Conservation (phyloP, 768 basidiomycete genomes). For the Amanita thiersii region DNA sequence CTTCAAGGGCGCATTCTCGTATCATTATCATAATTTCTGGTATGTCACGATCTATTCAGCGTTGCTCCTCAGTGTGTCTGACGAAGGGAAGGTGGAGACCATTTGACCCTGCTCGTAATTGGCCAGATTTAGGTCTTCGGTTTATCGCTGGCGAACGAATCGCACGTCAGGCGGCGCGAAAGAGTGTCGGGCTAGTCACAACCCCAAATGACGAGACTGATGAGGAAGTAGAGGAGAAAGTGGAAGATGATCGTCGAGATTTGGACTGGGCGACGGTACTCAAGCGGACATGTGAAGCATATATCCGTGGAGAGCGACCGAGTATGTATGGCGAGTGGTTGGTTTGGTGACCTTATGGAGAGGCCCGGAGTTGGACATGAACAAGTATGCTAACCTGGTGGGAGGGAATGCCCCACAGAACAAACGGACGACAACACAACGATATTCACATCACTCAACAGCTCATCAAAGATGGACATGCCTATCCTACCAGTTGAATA, state of each 20-base stretch:
- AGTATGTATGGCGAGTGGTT: conserved; percentile 93
- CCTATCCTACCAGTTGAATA: no score
- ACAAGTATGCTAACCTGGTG: no score
- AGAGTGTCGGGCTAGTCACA: conserved; percentile 12
- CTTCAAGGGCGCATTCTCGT: conserved; percentile 92
- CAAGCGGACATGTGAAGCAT: conserved; percentile 93
- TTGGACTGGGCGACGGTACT: conserved; percentile 90
- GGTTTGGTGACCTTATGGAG: conserved; percentile 42
- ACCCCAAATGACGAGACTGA: conserved; percentile 5
- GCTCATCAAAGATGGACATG: no score
- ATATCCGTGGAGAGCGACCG: conserved; percentile 82
- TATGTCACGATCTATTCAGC: conserved; percentile 21
- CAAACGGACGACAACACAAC: neutral
- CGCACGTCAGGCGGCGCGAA: conserved; percentile 37
- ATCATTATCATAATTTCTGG: conserved; percentile 96
- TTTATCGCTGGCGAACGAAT: conserved; percentile 71
- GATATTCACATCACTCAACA: no score
- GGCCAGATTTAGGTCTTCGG: conserved; percentile 82
- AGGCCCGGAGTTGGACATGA: no score
- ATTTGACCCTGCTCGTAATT: conserved; percentile 89
- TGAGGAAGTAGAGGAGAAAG: conserved; percentile 27
- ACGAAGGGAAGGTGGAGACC: conserved; percentile 76
- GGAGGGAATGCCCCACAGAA: neutral
- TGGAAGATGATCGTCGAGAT: conserved; percentile 68
- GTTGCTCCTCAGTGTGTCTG: conserved; percentile 6